Percentiles rank a stretch among this genome's conserved stretches.
Conservation (phyloP, 352 stramenopile species). For the Phytophthora rubi region DNA sequence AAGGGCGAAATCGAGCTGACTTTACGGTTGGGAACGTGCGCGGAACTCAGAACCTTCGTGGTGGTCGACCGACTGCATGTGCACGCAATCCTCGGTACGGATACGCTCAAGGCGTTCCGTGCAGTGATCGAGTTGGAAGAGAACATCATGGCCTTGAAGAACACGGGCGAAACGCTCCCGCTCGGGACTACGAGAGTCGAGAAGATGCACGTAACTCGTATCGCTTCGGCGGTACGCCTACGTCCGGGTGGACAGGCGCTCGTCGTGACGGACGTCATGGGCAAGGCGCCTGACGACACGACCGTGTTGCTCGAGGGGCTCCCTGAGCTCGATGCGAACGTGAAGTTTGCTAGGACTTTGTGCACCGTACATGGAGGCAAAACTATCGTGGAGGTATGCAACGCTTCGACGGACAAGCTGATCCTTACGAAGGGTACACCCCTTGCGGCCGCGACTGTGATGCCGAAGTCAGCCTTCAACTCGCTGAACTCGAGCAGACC, state of each 20-base stretch:
- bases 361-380: neutral
- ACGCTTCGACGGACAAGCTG: neutral
- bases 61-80: neutral
- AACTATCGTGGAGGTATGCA: neutral
- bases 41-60: neutral
- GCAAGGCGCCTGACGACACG: neutral
- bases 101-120: neutral
- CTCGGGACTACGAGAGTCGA: neutral
- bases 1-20: neutral
- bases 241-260: neutral
- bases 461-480: neutral
- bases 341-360: neutral
- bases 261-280: neutral
- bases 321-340: neutral
- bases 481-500: neutral
- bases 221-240: neutral
- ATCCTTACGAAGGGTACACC: neutral
- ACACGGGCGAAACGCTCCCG: neutral
- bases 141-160: neutral
- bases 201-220: neutral
- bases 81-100: neutral
- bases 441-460: neutral
- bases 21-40: neutral
- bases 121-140: conserved; percentile 1
- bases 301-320: conserved; percentile 1